These are phyloP conservation scores for Phaeoacremonium minimum DNA, from an alignment of 2,329 filamentous ascomycete species.

Conservation along the genomic window DNA sequence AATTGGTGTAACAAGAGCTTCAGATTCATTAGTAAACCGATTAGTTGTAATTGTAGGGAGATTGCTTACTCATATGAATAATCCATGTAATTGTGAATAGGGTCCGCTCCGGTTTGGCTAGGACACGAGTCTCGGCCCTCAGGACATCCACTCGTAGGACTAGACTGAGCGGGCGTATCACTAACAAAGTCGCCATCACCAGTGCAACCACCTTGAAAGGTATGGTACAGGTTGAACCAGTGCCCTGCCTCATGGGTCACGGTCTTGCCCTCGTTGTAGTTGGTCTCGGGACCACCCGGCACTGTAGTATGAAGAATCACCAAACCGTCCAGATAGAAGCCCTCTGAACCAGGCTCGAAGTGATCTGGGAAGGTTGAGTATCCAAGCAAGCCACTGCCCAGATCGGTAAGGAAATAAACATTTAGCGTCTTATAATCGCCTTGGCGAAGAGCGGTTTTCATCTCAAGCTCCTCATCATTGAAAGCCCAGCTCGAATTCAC, in stretches of 20 bases:
- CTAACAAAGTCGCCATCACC: constrained; percentile 32
- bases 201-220: constrained; percentile 35
- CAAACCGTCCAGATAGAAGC: constrained; percentile 22
- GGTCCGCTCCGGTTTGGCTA: constrained; percentile 19
- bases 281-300: constrained; percentile 20
- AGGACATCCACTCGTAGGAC: constrained; percentile 29
- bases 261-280: constrained; percentile 31
- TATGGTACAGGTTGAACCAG: constrained; percentile 39
- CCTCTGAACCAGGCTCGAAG: constrained; percentile 19
- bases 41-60: too few relatives aligned
- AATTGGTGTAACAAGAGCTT: too few relatives aligned
- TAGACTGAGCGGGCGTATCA: constrained; percentile 33
- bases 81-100: constrained; percentile 31
- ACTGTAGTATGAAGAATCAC: constrained; percentile 18
- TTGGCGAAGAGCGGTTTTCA: constrained; percentile 40
- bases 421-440: constrained; percentile 37
- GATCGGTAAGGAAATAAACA: constrained; percentile 36
- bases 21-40: too few relatives aligned
- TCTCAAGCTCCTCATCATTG: constrained; percentile 30
- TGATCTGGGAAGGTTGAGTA: constrained; percentile 43
- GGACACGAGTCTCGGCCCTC: constrained; percentile 25
- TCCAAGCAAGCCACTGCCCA: constrained; percentile 34
- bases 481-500: constrained; percentile 41
- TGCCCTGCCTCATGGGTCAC: constrained; percentile 36
- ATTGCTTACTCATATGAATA: constrained; percentile 34